Conservation (phyloP, 345 rosid species). For the Adansonia digitata region DNA sequence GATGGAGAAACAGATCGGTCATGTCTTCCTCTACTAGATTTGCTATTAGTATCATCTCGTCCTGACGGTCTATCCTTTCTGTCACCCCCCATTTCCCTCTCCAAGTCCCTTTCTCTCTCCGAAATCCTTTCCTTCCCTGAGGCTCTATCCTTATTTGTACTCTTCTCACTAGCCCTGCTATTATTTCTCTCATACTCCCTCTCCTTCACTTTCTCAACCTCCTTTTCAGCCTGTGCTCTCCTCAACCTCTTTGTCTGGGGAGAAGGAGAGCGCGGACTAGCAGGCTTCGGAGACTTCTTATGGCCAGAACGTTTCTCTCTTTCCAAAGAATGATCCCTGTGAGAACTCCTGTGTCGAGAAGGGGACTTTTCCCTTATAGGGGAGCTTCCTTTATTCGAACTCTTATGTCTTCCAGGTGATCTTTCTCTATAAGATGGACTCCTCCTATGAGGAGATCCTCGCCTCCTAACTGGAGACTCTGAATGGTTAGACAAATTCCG, state of each 20-base stretch:
- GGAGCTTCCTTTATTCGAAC: slow-evolving; percentile 7
- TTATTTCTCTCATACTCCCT: slow-evolving; percentile 42
- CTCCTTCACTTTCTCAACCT: slow-evolving; percentile 38
- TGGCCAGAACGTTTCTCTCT: slow-evolving; percentile 31
- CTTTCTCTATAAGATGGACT: slow-evolving; percentile 15
- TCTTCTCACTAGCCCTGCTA: slow-evolving; percentile 44
- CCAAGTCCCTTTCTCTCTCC: slow-evolving; percentile 34
- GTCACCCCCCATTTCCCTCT: slow-evolving; percentile 38
- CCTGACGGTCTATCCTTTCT: slow-evolving; percentile 50
- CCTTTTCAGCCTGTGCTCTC: slow-evolving; percentile 50
- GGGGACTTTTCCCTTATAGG: slow-evolving; percentile 37
- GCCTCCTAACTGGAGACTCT: slow-evolving; percentile 41
- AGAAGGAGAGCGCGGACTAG: slow-evolving; percentile 56
- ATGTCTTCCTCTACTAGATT: slow-evolving; percentile 43
- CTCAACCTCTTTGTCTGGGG: slow-evolving; percentile 59
- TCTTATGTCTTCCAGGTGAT: slow-evolving; percentile 9
- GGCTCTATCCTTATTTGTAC: slow-evolving; percentile 24
- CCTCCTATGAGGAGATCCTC: slow-evolving; percentile 24
- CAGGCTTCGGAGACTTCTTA: slow-evolving; percentile 35
- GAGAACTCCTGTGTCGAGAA: slow-evolving; percentile 33
- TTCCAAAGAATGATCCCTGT: slow-evolving; percentile 34
- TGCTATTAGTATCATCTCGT: slow-evolving; percentile 50
- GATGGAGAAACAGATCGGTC: slow-evolving; percentile 50
- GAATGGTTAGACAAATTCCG: slow-evolving; percentile 31
- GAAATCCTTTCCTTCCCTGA: slow-evolving; percentile 25